Evolutionary conservation across 208 protist genomes (phyloP).

Genomic region (Trypanosomatidae sp.): DNA sequence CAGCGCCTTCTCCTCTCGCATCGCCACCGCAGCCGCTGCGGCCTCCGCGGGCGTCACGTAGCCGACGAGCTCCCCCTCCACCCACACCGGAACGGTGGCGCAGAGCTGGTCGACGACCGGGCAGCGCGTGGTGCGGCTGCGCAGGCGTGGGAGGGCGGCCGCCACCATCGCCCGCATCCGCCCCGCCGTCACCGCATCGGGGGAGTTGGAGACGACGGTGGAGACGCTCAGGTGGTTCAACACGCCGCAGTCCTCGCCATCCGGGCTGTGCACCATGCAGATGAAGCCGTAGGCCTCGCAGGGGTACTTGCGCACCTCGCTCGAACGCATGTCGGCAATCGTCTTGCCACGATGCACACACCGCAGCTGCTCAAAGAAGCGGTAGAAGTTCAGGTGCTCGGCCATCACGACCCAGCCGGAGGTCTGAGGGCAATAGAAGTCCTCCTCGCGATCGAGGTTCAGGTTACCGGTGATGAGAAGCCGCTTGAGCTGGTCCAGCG

Average conservation of each 20-base stretch:
- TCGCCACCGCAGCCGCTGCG: slow-evolving; percentile 23
- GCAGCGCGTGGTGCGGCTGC: slow-evolving; percentile 27
- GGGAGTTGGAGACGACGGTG: slow-evolving; percentile 67
- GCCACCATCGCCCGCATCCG: slow-evolving; percentile 43
- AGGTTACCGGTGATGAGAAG: slow-evolving; percentile 86
- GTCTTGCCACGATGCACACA: slow-evolving; percentile 98
- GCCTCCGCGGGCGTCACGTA: slow-evolving; percentile 70
- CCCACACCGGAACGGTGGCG: slow-evolving; percentile 84
- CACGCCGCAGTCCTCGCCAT: slow-evolving; percentile 99
- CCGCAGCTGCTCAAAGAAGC: slow-evolving; percentile 99
- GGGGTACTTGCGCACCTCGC: slow-evolving; percentile 97
- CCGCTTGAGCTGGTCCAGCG: slow-evolving; percentile 52
- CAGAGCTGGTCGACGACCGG: slow-evolving; percentile 49
- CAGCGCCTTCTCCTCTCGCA: slow-evolving; percentile 61
- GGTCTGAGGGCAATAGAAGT: slow-evolving; percentile 90
- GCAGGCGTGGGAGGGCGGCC: slow-evolving; percentile 47
- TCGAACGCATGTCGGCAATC: slow-evolving; percentile 98
- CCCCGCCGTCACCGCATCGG: slow-evolving; percentile 19
- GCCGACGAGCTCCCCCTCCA: slow-evolving; percentile 92
- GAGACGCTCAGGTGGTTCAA: slow-evolving; percentile 98
- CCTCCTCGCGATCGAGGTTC: slow-evolving; percentile 82
- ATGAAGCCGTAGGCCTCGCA: slow-evolving; percentile 99
- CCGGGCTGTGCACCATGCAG: slow-evolving; percentile 99
- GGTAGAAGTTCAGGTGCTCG: slow-evolving; percentile 99
- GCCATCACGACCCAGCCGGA: slow-evolving; percentile 97